phyloP scores from a whole-genome alignment of 169 alveolate genomes.

The Perkinsus chesapeaki region DNA sequence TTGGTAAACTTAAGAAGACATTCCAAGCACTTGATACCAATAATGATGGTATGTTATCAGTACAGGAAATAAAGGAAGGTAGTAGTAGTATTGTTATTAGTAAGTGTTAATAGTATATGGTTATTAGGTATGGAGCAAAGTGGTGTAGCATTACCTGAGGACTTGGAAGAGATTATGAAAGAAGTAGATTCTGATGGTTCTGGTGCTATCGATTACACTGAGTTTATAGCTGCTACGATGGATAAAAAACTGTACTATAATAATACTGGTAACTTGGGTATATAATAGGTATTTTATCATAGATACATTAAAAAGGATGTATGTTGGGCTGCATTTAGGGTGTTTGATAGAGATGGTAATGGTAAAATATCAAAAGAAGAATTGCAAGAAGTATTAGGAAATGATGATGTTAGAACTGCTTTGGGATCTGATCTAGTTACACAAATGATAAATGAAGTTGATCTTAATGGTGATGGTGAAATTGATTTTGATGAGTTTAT shows the following conservation, averaged over 20 bases:
- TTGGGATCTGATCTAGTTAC: constrained; percentile 14
- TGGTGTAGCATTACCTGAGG: constrained; percentile 22
- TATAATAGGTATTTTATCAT: not conserved
- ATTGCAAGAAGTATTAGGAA: constrained; percentile 24
- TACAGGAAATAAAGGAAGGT: constrained; percentile 30
- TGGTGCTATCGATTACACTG: constrained; percentile 53
- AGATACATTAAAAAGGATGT: constrained; percentile 22
- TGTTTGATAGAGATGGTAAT: constrained; percentile 46
- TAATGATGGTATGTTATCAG: constrained; percentile 32
- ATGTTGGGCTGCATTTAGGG: constrained; percentile 44
- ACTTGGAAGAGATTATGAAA: constrained; percentile 32
- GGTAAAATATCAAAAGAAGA: constrained; percentile 45
- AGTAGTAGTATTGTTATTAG: not conserved
- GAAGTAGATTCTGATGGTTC: constrained; percentile 51
- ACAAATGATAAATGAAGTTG: constrained; percentile 29
- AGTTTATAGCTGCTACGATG: constrained; percentile 49
- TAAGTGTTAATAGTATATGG: not conserved
- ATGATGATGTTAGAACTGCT: constrained; percentile 10
- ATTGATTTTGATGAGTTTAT: constrained; percentile 38
- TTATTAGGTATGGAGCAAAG: constrained; percentile 2
- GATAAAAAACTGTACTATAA: constrained; percentile 19
- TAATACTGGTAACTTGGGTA: not conserved
- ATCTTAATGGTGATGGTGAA: constrained; percentile 40
- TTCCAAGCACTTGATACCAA: constrained; percentile 27
- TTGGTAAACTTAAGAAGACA: constrained; percentile 20